A percentile compares a stretch with the other conserved stretches of the same genome.
Conservation (phyloP, 2,329 filamentous ascomycete genomes). For the Trichothecium roseum region DNA sequence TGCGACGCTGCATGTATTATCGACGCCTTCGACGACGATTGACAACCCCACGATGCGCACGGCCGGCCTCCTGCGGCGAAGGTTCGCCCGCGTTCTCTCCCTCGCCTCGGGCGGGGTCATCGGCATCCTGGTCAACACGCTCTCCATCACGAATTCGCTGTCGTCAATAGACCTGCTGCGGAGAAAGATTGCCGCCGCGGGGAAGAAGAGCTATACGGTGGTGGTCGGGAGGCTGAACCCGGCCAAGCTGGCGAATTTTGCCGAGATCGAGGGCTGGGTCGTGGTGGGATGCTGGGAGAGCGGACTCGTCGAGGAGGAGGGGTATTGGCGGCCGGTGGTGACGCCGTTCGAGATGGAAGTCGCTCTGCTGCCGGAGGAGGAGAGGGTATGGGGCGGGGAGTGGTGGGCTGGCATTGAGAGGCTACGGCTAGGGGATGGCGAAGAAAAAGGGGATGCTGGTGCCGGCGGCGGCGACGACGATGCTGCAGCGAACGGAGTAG, state of each 20-base stretch:
- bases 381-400: conserved; percentile 73
- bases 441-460: conserved; percentile 8
- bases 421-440: conserved; percentile 34
- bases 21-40: conserved; percentile 48
- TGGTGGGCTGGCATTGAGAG: conserved; percentile 84
- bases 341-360: conserved; percentile 90
- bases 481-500: conserved; percentile 8
- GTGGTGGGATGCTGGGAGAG: conserved; percentile 98
- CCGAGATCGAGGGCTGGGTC: conserved; percentile 92
- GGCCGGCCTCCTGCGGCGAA: conserved; percentile 57
- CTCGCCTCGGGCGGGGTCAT: conserved; percentile 76
- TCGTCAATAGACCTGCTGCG: conserved; percentile 67
- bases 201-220: conserved; percentile 93
- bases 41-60: conserved; percentile 33
- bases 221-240: conserved; percentile 95
- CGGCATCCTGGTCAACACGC: conserved; percentile 90
- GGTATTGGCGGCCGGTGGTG: conserved; percentile 80
- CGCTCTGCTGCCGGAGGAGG: conserved; percentile 63
- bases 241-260: conserved; percentile 93
- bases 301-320: conserved; percentile 77
- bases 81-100: conserved; percentile 77
- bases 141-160: conserved; percentile 86
- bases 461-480: too few relatives aligned
- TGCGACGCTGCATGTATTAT: conserved; percentile 66
- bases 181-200: conserved; percentile 60